Evolutionary conservation across 2,329 filamentous ascomycete species (phyloP).

Genomic region (Fusarium heterosporum): DNA sequence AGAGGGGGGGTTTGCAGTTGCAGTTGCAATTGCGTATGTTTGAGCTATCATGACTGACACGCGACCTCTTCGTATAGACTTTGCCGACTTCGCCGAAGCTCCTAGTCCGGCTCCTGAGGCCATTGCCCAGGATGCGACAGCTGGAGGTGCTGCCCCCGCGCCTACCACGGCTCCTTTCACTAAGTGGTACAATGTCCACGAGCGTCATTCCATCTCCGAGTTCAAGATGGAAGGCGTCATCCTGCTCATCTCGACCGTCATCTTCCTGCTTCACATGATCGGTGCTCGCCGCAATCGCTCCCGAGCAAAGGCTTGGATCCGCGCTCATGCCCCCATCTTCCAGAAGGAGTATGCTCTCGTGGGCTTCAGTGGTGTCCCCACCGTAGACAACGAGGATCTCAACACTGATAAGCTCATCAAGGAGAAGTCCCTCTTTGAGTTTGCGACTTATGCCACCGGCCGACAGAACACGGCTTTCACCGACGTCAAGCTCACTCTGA

Average conservation of each 20-base stretch:
- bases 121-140: constrained; percentile 59
- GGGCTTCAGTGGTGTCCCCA: constrained; percentile 75
- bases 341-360: constrained; percentile 87
- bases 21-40: background rate
- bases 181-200: constrained; percentile 97
- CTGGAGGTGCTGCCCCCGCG: constrained; percentile 60
- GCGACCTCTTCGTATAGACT: constrained; percentile 68
- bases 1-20: constrained; percentile 7
- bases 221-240: constrained; percentile 91
- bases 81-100: constrained; percentile 90
- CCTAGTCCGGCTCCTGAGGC: constrained; percentile 72
- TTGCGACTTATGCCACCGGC: constrained; percentile 86
- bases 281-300: constrained; percentile 83
- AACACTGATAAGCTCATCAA: constrained; percentile 68
- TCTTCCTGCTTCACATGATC: constrained; percentile 83
- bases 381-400: constrained; percentile 56
- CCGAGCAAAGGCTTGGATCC: constrained; percentile 84
- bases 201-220: constrained; percentile 84
- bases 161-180: constrained; percentile 74
- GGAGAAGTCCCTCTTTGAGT: constrained; percentile 91
- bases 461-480: constrained; percentile 93
- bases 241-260: constrained; percentile 76
- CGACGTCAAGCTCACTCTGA: constrained; percentile 83
- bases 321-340: constrained; percentile 77
- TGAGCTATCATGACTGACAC: constrained; percentile 44